Base-by-base conservation (phyloP, 805 yeast species). In the Myxozyma sirexii region DNA sequence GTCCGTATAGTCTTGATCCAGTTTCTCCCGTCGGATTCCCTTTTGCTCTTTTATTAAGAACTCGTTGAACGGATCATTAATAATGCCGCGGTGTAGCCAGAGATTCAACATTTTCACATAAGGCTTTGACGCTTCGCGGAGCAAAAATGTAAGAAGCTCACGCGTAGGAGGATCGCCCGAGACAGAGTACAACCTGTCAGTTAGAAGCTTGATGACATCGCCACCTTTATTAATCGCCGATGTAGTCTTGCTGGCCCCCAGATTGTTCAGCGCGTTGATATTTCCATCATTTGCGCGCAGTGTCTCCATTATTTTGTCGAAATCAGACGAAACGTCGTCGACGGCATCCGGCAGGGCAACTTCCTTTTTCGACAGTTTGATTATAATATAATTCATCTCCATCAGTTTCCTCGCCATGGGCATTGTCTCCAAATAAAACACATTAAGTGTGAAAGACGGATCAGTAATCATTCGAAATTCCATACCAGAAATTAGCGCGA, bases 41-140 rank as follows among this genome's bases (percentile, higher is more conserved):
- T 62, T 65, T 57, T 60, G 68, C 59, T 74, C 75, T 29, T 82
- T 79, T n/a, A 94, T 82, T 69, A 91, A 74, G 70, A 94, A 94
- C 71, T 93, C 99, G 41, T 85, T 84, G 69, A 83, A 84, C 0
- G 89, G 90, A 67, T 94, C 99, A 63, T 82, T 80, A 8, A 94
- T 77, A 4, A 77, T 76, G 0, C 99, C 99, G 50, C 79, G 75
- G 3, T 80, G 78, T 17, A 93, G 77, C 99, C 99, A 94, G n/a
- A 75, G 70, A 66, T 87, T 85, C 8, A 94, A 76, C 84, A 88
- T 87, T 1, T 66, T 65, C 19, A 89, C 76, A 68, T 90, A 94
- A 41, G 83, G 83, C 33, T 63, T 68, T 39, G 96, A 84, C 1
- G 90, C 82, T 13, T 78, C 77, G 47, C 81, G 80, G 52, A 87